phyloP scores from a whole-genome alignment of 495 filamentous ascomycete species.

The Talaromyces proteolyticus region DNA sequence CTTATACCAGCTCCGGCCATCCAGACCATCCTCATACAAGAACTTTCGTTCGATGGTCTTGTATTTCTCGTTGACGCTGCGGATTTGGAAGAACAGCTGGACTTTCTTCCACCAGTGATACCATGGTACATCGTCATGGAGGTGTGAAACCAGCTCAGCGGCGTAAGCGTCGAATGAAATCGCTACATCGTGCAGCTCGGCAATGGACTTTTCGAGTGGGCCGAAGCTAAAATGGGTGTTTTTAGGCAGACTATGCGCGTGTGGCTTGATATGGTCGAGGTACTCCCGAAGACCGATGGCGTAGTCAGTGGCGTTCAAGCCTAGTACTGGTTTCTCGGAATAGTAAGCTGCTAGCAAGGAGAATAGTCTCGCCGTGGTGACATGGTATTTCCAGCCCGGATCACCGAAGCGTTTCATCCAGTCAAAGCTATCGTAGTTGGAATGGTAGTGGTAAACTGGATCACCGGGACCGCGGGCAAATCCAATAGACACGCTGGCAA shows the following conservation, averaged over 20 bases:
- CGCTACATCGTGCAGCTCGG: slow-evolving; percentile 38
- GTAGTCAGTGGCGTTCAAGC: slow-evolving; percentile 44
- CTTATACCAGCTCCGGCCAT: slow-evolving; percentile 59
- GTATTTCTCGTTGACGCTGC: slow-evolving; percentile 53
- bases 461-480: slow-evolving; percentile 37
- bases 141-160: slow-evolving; percentile 42
- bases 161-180: slow-evolving; percentile 47
- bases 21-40: slow-evolving; percentile 50
- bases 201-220: slow-evolving; percentile 40
- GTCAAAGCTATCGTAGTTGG: slow-evolving; percentile 68
- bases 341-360: slow-evolving; percentile 41
- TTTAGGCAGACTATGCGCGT: slow-evolving; percentile 23
- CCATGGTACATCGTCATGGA: slow-evolving; percentile 58
- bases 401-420: slow-evolving; percentile 74
- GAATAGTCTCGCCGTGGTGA: slow-evolving; percentile 53
- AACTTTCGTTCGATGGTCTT: slow-evolving; percentile 59
- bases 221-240: slow-evolving; percentile 33
- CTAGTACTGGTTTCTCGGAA: slow-evolving; percentile 40
- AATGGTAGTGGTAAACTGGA: slow-evolving; percentile 71
- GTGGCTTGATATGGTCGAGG: slow-evolving; percentile 46
- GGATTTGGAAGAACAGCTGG: slow-evolving; percentile 49
- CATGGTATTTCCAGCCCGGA: slow-evolving; percentile 54
- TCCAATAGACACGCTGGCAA: slow-evolving; percentile 57
- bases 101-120: slow-evolving; percentile 70
- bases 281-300: slow-evolving; percentile 37